Conservation (phyloP, 2,329 filamentous ascomycete genomes). For the Colletotrichum abscissum region DNA sequence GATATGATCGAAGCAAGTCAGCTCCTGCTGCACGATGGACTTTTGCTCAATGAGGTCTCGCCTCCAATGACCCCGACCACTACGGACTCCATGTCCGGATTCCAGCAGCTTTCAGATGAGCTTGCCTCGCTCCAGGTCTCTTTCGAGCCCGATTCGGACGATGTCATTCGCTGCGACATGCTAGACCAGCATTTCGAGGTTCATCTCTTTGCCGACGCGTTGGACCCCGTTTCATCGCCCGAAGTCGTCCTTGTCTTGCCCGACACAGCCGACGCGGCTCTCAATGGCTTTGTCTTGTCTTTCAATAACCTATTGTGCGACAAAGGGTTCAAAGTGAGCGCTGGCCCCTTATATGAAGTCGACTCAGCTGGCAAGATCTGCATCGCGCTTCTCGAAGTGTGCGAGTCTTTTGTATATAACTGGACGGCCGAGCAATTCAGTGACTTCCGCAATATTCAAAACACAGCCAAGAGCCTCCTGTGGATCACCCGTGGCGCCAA, state of each 20-base stretch:
- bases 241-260: conserved; percentile 21
- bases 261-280: background rate
- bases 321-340: conserved; percentile 12
- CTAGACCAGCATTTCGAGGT: conserved; percentile 26
- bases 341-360: background rate
- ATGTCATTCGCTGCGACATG: background rate
- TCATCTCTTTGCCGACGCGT: background rate
- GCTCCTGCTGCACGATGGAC: conserved; percentile 44
- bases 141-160: background rate
- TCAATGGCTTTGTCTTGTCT: background rate
- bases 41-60: conserved; percentile 40
- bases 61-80: background rate
- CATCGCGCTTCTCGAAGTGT: conserved; percentile 60
- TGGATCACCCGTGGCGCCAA: conserved; percentile 61
- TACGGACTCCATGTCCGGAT: conserved; percentile 2
- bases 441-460: conserved; percentile 52
- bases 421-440: conserved; percentile 54
- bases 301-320: background rate
- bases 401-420: conserved; percentile 47
- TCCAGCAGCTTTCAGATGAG: background rate
- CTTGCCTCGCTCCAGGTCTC: background rate
- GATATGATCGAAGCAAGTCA: conserved; percentile 35
- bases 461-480: conserved; percentile 51
- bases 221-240: background rate
- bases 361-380: conserved; percentile 44